These are phyloP conservation scores for Lactifluus subvellereus DNA, from an alignment of 768 basidiomycete genomes.

Conservation along the genomic window DNA sequence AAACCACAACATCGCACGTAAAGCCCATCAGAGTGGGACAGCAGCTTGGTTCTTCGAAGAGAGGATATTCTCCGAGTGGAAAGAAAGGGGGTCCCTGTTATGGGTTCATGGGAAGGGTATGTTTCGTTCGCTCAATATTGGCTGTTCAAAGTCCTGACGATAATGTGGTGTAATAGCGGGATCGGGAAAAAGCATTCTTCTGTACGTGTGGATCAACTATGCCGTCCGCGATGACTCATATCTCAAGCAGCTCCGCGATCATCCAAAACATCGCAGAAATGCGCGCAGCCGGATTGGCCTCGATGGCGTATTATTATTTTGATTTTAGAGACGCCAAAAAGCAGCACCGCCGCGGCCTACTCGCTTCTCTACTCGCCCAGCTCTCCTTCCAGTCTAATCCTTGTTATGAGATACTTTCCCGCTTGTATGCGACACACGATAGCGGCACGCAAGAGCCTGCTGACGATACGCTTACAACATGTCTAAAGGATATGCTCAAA, in stretches of 20 bases:
- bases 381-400: not conserved
- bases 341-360: not conserved
- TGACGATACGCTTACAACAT: not conserved
- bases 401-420: not conserved
- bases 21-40: not conserved
- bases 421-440: not conserved
- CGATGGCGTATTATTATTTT: slow-evolving; percentile 4
- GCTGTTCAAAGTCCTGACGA: not conserved
- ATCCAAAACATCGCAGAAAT: not conserved
- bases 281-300: not conserved
- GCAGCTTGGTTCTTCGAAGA: not conserved
- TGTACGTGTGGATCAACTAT: not conserved
- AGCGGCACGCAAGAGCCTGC: not conserved
- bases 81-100: not conserved
- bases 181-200: slow-evolving; percentile 2
- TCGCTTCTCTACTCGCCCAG: not conserved
- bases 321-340: not conserved
- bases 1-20: not conserved
- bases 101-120: slow-evolving; percentile 16
- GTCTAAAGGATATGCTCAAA: not conserved
- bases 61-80: not conserved
- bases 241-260: not conserved
- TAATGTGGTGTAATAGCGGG: not conserved
- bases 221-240: not conserved
- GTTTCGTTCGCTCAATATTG: not conserved